Conservation (phyloP, 2,329 filamentous ascomycete species). For the Neonectria punicea region DNA sequence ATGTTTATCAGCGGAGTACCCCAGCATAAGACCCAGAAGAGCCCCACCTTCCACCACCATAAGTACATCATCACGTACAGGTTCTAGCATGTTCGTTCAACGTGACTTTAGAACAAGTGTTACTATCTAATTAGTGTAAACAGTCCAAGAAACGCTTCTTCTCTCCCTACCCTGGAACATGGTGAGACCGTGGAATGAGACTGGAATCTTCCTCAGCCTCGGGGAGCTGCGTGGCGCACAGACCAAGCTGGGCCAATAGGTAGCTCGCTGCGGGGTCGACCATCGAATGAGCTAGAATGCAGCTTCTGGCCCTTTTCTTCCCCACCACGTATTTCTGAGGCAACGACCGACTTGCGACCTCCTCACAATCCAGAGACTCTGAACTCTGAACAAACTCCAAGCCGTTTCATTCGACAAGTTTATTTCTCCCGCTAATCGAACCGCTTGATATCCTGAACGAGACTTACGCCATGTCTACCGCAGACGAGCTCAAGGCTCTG, state of each 20-base stretch:
- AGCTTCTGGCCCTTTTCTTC: slow-evolving; percentile 45
- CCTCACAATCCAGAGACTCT: slow-evolving; percentile 28
- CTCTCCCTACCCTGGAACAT: slow-evolving; percentile 34
- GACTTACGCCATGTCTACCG: slow-evolving; percentile 61
- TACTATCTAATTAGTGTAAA: neutral
- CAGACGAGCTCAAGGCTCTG: slow-evolving; percentile 90
- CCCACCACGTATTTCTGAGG: slow-evolving; percentile 44
- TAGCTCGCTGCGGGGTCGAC: slow-evolving; percentile 39
- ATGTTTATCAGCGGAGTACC: neutral
- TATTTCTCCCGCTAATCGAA: slow-evolving; percentile 12
- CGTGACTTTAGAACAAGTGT: neutral
- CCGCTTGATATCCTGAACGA: slow-evolving; percentile 12
- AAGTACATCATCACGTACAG: neutral
- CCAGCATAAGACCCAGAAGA: neutral
- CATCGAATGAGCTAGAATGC: slow-evolving; percentile 59
- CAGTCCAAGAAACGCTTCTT: too few relatives aligned
- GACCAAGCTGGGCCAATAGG: slow-evolving; percentile 45
- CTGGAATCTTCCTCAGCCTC: slow-evolving; percentile 36
- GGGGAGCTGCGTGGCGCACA: slow-evolving; percentile 26
- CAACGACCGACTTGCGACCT: slow-evolving; percentile 28
- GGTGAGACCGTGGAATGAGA: neutral
- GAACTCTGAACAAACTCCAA: slow-evolving; percentile 24
- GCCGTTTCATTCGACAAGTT: slow-evolving; percentile 20
- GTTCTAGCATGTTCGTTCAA: neutral
- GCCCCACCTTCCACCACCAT: neutral